Conservation (phyloP, 345 rosid genomes). For the Mallotus nudiflorus region DNA sequence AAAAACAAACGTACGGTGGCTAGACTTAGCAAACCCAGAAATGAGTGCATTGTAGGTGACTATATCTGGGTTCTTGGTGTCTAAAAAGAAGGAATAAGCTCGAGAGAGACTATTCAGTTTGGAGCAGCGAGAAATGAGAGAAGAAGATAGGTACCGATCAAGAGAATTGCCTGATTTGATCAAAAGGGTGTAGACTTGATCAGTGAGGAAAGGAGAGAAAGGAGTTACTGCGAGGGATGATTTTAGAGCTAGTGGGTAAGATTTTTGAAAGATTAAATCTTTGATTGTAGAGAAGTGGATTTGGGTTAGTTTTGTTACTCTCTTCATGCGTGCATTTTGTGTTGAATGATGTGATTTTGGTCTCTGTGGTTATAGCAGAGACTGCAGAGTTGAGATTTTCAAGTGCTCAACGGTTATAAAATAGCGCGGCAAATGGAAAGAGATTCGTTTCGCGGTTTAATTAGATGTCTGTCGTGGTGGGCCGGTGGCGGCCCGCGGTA, state of each 20-base stretch:
- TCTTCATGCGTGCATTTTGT: slow-evolving; percentile 35
- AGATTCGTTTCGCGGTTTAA: background rate
- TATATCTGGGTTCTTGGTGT: slow-evolving; percentile 34
- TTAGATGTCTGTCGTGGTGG: background rate
- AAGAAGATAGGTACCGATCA: slow-evolving; percentile 29
- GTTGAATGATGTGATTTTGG: no score
- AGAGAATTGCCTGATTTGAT: slow-evolving; percentile 39
- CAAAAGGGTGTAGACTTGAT: slow-evolving; percentile 38
- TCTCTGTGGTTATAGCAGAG: no score
- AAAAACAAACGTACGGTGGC: slow-evolving; percentile 8
- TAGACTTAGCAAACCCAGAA: slow-evolving; percentile 36
- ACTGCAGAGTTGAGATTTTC: no score
- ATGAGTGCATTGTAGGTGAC: slow-evolving; percentile 40
- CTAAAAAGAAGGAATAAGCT: slow-evolving; percentile 31
- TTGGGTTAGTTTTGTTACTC: background rate
- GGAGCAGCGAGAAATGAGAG: slow-evolving; percentile 40
- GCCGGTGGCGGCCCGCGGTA: background rate
- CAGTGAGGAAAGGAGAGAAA: slow-evolving; percentile 30
- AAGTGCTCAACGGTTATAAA: background rate
- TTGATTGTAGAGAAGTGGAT: slow-evolving; percentile 13
- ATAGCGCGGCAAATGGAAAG: slow-evolving; percentile 1
- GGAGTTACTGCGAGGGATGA: slow-evolving; percentile 14
- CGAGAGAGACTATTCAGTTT: slow-evolving; percentile 27
- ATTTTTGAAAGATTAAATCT: slow-evolving; percentile 21
- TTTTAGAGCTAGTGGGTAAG: slow-evolving; percentile 32